phyloP scores from a whole-genome alignment of 305 asterid species.

The Plantago coronopus region DNA sequence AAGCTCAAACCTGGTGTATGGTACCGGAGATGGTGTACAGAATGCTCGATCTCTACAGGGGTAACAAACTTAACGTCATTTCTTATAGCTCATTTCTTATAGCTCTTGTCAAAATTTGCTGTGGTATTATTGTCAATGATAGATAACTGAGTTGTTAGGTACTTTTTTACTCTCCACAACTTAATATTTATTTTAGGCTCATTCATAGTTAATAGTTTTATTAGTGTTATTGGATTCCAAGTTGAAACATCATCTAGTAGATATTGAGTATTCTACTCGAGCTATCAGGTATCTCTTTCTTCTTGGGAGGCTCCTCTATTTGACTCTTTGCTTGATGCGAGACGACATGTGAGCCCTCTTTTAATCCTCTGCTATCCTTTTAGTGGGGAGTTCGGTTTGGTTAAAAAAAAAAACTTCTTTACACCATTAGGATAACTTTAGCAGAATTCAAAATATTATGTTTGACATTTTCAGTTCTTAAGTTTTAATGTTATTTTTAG shows the following conservation, averaged over 20 bases:
- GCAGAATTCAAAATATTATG: background rate
- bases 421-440: constrained; percentile 1
- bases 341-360: too few species aligned
- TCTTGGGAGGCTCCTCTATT: too few species aligned
- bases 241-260: too few species aligned
- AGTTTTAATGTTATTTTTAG: background rate
- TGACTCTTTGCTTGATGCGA: too few species aligned
- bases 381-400: too few species aligned
- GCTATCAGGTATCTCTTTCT: too few species aligned
- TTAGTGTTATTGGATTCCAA: too few species aligned
- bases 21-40: constrained; percentile 43
- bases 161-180: background rate
- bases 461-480: background rate
- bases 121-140: background rate
- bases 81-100: too few species aligned
- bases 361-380: too few species aligned
- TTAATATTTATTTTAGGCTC: background rate
- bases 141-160: background rate
- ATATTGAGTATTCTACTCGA: too few species aligned
- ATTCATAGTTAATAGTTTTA: background rate
- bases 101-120: background rate
- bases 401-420: too few species aligned
- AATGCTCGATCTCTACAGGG: constrained; percentile 73
- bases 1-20: constrained; percentile 43
- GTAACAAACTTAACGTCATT: constrained; percentile 15